Evolutionary conservation across 2,329 filamentous ascomycete species (phyloP).

Genomic region (Byssothecium circinans): DNA sequence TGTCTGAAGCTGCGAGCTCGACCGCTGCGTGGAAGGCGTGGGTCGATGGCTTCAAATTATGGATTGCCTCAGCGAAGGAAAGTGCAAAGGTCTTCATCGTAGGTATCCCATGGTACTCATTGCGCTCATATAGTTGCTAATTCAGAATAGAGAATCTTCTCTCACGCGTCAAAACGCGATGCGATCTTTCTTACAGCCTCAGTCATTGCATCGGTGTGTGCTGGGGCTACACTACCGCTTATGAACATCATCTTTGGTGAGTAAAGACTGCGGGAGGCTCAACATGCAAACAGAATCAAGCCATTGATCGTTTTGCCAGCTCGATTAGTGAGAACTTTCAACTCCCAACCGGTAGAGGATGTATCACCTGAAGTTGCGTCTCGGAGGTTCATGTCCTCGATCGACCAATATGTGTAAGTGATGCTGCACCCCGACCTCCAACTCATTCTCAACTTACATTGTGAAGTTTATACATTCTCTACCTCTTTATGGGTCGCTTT

Average conservation of each 20-base stretch:
- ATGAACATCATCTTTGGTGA: conserved; percentile 62
- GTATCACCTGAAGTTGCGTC: conserved; percentile 3
- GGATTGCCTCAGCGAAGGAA: neutral
- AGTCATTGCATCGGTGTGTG: conserved; percentile 19
- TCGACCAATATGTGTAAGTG: conserved; percentile 23
- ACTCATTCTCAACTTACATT: neutral
- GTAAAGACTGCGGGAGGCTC: neutral
- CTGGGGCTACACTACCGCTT: conserved; percentile 47
- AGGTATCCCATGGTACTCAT: neutral
- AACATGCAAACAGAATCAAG: neutral
- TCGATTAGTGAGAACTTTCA: conserved; percentile 19
- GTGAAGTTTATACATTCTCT: conserved; percentile 53
- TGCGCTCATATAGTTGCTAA: neutral
- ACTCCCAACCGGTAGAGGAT: neutral
- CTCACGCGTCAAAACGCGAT: conserved; percentile 19
- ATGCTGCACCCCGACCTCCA: neutral
- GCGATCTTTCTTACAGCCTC: conserved; percentile 17
- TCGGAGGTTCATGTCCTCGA: conserved; percentile 14
- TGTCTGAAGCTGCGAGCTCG: neutral
- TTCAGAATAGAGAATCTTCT: conserved; percentile 22
- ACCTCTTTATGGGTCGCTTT: conserved; percentile 60
- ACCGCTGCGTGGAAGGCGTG: neutral
- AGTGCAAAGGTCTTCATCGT: conserved; percentile 5
- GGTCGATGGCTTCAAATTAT: neutral
- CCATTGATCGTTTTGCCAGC: conserved; percentile 6